Conservation (phyloP, 306 rosid genomes). For the Canavalia ensiformis region DNA sequence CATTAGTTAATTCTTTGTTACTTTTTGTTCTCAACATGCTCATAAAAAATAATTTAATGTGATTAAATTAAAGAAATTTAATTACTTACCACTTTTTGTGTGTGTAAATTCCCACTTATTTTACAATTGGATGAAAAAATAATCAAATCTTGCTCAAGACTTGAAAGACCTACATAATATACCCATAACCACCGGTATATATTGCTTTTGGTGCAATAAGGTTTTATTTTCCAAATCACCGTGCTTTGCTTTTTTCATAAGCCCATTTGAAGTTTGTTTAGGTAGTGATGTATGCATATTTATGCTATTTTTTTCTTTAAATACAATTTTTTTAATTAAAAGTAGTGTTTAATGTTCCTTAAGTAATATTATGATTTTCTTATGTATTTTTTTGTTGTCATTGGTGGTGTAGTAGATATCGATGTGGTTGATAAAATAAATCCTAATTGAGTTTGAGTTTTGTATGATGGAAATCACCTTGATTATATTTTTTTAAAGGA, state of each 20-base stretch:
- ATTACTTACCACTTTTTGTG: background rate
- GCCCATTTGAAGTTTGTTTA: background rate
- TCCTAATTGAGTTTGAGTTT: background rate
- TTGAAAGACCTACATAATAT: background rate
- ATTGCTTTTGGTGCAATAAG: background rate
- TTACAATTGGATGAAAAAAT: background rate
- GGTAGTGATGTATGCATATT: background rate
- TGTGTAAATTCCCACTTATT: background rate
- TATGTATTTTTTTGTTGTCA: background rate
- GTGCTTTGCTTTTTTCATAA: background rate
- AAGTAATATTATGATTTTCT: background rate
- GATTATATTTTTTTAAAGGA: background rate
- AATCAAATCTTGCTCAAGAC: background rate
- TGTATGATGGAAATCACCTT: constrained; percentile 8
- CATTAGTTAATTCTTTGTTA: background rate
- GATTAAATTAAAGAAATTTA: background rate
- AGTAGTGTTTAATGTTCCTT: background rate
- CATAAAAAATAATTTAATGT: background rate
- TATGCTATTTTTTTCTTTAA: background rate
- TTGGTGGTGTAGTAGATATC: background rate
- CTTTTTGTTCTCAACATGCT: constrained; percentile 3
- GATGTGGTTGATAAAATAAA: background rate
- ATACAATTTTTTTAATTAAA: background rate
- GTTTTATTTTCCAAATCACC: background rate
- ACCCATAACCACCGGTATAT: background rate